These are phyloP conservation scores for Artemisia tridentata DNA, from an alignment of 129 eudicot genomes.

Conservation along the genomic window DNA sequence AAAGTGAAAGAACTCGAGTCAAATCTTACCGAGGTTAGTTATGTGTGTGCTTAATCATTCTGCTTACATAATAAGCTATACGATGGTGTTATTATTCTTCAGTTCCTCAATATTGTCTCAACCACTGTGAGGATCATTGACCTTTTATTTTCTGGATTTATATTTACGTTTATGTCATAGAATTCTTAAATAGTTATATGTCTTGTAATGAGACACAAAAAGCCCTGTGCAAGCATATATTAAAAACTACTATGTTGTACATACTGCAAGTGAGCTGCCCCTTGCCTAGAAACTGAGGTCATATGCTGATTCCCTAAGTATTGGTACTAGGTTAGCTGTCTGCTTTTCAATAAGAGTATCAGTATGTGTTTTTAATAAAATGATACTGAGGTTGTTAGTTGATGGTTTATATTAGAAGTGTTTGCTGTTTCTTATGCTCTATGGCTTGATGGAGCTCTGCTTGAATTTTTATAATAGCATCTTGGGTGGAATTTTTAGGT, in stretches of 20 bases:
- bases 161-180: background rate
- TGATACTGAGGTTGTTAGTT: too few species aligned
- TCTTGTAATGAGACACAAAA: background rate
- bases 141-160: background rate
- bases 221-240: background rate
- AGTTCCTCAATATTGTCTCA: background rate
- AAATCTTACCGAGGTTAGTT: conserved; percentile 60
- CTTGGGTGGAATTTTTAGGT: background rate
- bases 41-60: conserved; percentile 7
- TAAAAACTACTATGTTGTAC: too few species aligned
- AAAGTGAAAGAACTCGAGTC: conserved; percentile 61
- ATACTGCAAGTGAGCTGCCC: background rate
- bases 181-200: background rate
- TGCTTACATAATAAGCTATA: background rate
- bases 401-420: too few species aligned
- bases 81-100: background rate
- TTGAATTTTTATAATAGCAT: too few species aligned
- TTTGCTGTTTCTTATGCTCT: too few species aligned
- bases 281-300: background rate
- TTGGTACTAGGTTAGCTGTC: too few species aligned
- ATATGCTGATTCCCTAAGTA: too few species aligned
- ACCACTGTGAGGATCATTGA: background rate
- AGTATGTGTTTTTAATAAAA: too few species aligned
- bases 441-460: too few species aligned
- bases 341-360: too few species aligned